phyloP scores from a whole-genome alignment of 2,329 filamentous ascomycete species.

The Colletotrichum liaoningense region DNA sequence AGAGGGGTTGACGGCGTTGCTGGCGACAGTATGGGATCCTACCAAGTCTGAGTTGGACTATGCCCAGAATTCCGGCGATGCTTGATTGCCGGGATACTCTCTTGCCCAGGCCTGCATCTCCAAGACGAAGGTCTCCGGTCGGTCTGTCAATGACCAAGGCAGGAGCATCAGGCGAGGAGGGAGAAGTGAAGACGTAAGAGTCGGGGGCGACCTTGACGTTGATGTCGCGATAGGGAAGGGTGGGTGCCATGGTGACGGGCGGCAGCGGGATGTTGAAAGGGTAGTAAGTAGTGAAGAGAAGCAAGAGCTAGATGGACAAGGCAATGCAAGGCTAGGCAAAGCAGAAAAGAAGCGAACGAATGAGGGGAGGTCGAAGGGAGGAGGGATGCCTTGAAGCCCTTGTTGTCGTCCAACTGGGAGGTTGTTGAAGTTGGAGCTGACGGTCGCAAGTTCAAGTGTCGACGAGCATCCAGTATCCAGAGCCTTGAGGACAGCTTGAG shows the following conservation, averaged over 20 bases:
- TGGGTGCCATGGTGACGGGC: conserved; percentile 48
- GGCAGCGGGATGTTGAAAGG: background rate
- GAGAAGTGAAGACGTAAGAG: conserved; percentile 96
- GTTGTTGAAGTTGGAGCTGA: conserved; percentile 1
- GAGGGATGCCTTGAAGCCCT: conserved; percentile 3
- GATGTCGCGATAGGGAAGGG: conserved; percentile 89
- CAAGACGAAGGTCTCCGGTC: conserved; percentile 88
- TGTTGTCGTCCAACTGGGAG: conserved; percentile 1
- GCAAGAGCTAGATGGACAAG: background rate
- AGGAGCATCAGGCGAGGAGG: conserved; percentile 89
- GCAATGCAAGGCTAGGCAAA: background rate
- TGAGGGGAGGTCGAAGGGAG: background rate
- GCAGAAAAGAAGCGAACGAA: conserved; percentile 14
- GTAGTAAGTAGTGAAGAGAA: background rate
- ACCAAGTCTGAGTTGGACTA: conserved; percentile 95
- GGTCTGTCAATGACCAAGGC: conserved; percentile 91
- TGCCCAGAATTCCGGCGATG: conserved; percentile 93
- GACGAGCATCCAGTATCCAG: conserved; percentile 5
- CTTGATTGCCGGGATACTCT: conserved; percentile 82
- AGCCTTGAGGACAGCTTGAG: conserved; percentile 34
- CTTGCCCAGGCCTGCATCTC: conserved; percentile 83
- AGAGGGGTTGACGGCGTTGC: background rate
- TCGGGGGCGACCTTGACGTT: conserved; percentile 93
- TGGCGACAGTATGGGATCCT: conserved; percentile 43
- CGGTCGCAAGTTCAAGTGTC: conserved; percentile 15